These are phyloP conservation scores for Maudiozyma bulderi DNA, from an alignment of 805 yeast species.

Conservation along the genomic window DNA sequence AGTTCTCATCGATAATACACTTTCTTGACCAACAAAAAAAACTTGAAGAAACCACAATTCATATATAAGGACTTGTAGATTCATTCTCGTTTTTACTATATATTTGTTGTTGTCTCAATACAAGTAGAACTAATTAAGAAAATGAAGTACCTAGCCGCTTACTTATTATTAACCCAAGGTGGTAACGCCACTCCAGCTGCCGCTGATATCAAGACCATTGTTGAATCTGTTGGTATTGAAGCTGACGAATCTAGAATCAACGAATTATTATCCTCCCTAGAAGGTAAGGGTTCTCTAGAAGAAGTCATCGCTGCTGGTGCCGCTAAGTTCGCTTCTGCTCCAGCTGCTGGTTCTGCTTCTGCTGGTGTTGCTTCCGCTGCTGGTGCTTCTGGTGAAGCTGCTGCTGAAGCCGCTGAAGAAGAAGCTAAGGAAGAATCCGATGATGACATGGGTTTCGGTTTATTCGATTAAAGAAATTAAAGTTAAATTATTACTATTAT, in stretches of 20 bases:
- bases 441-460: slow-evolving; percentile 89
- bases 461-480: slow-evolving; percentile 57
- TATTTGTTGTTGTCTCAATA: no score
- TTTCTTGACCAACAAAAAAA: no score
- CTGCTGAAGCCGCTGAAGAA: slow-evolving; percentile 47
- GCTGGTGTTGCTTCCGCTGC: slow-evolving; percentile 37
- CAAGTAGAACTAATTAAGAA: not conserved
- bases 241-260: slow-evolving; percentile 70
- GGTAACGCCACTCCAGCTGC: slow-evolving; percentile 78
- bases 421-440: slow-evolving; percentile 63
- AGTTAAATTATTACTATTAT: no score
- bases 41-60: no score
- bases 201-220: slow-evolving; percentile 60
- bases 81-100: no score
- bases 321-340: slow-evolving; percentile 38
- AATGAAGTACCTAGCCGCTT: slow-evolving; percentile 88
- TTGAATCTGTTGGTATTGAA: slow-evolving; percentile 71
- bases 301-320: slow-evolving; percentile 51
- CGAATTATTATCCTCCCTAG: slow-evolving; percentile 62
- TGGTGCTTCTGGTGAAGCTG: slow-evolving; percentile 38
- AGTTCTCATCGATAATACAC: no score
- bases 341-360: slow-evolving; percentile 36
- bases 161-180: slow-evolving; percentile 80
- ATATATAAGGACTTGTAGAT: no score
- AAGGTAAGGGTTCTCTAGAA: slow-evolving; percentile 68